Conservation (phyloP, 768 basidiomycete genomes). For the Naganishia kalamii region DNA sequence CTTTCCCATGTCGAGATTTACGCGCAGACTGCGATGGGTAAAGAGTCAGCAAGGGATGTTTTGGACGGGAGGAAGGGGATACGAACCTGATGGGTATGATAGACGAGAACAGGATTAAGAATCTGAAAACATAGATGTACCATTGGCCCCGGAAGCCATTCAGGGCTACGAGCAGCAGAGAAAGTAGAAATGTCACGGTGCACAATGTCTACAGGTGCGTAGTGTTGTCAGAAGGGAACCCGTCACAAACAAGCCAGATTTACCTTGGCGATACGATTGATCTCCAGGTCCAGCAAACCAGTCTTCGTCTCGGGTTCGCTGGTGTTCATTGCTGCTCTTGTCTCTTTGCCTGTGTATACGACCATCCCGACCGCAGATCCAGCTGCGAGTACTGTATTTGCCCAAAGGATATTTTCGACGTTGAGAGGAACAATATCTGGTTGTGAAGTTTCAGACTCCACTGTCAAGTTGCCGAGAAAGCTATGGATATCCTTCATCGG, state of each 20-base stretch:
- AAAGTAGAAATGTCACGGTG: constrained; percentile 83
- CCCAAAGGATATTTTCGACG: constrained; percentile 92
- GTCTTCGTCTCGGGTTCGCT: constrained; percentile 93
- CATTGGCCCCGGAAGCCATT: constrained; percentile 93
- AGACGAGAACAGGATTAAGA: constrained; percentile 94
- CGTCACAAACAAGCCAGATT: constrained; percentile 14
- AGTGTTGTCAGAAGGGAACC: background rate
- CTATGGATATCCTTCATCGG: constrained; percentile 95
- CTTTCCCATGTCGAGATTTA: constrained; percentile 99
- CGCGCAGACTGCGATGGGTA: constrained; percentile 64
- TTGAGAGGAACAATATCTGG: constrained; percentile 61
- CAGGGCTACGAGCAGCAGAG: constrained; percentile 82
- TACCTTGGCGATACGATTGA: constrained; percentile 92
- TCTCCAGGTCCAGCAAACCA: constrained; percentile 84
- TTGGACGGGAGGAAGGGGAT: background rate
- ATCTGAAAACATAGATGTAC: constrained; percentile 94
- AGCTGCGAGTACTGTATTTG: constrained; percentile 93
- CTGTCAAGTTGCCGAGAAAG: constrained; percentile 84
- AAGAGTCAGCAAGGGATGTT: background rate
- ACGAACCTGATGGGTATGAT: constrained; percentile 96
- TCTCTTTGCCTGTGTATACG: constrained; percentile 89
- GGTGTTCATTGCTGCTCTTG: constrained; percentile 97
- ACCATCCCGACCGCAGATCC: constrained; percentile 88
- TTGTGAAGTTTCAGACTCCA: constrained; percentile 22
- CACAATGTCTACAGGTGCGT: constrained; percentile 68